Conservation (phyloP, 768 basidiomycete species). For the Auriscalpium orientale region DNA sequence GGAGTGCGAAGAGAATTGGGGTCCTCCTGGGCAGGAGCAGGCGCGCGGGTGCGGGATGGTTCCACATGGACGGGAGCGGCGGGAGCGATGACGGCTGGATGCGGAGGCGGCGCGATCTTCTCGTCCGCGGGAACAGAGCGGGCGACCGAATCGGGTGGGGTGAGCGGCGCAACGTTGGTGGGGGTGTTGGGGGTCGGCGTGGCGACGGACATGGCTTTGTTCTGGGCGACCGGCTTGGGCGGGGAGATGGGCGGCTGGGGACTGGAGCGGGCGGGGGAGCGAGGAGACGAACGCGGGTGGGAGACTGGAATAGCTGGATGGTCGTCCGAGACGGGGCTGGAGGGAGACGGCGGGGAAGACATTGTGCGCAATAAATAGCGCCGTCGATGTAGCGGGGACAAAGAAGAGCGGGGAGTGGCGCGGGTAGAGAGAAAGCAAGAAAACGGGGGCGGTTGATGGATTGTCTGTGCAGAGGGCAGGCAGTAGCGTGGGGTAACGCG, state of each 20-base stretch:
- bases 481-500: neutral
- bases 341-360: conserved; percentile 9
- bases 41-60: neutral
- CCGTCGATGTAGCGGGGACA: conserved; percentile 1
- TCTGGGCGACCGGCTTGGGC: neutral
- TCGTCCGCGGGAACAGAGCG: neutral
- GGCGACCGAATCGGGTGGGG: conserved; percentile 1
- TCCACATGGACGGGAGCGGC: conserved; percentile 4
- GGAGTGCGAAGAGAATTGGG: conserved; percentile 35
- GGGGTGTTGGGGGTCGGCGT: conserved; percentile 6
- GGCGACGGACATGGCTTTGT: neutral
- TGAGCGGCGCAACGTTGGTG: neutral
- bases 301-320: conserved; percentile 15
- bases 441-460: neutral
- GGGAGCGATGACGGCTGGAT: neutral
- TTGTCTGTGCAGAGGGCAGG: neutral
- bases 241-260: conserved; percentile 16
- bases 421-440: conserved; percentile 6
- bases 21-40: conserved; percentile 5
- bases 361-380: neutral
- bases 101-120: neutral
- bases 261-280: conserved; percentile 7
- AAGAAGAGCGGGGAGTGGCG: conserved; percentile 10
- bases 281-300: conserved; percentile 16
- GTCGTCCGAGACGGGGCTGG: conserved; percentile 7